Conservation (phyloP, 345 rosid genomes). For the Dipteronia dyeriana region DNA sequence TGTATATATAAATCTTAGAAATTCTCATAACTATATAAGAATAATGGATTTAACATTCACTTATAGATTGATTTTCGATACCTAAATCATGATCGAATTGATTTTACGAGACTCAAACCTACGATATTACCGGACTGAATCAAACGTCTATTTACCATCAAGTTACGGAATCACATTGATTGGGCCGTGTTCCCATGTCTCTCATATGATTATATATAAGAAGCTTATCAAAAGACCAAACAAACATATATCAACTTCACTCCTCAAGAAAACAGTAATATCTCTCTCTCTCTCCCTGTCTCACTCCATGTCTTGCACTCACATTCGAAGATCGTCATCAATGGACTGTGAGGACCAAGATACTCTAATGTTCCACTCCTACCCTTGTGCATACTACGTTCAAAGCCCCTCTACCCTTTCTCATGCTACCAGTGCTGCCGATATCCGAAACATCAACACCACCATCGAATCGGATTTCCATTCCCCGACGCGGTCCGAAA, state of each 20-base stretch:
- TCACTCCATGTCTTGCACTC: constrained; percentile 12
- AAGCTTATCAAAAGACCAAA: neutral
- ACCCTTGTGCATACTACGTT: constrained; percentile 59
- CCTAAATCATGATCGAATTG: no score
- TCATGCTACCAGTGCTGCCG: constrained; percentile 45
- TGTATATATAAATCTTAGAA: no score
- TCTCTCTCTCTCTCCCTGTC: constrained; percentile 1
- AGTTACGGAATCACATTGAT: no score
- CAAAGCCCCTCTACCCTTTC: constrained; percentile 79
- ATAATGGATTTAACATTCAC: neutral
- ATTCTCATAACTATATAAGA: no score
- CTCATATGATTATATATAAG: neutral
- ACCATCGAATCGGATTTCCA: constrained; percentile 35
- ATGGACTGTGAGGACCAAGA: constrained; percentile 42
- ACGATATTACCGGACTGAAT: no score
- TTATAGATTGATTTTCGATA: neutral
- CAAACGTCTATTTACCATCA: no score
- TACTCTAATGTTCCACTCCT: constrained; percentile 33
- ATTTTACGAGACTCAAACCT: no score
- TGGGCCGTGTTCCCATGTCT: neutral
- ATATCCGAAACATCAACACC: constrained; percentile 19
- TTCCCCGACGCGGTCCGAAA: constrained; percentile 44
- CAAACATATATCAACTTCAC: neutral
- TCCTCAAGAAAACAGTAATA: neutral
- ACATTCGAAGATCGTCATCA: constrained; percentile 3